Evolutionary conservation across 257 asterid genomes (phyloP), one percentile per base, ranked within the genome.

Genomic region (Gentiana macrophylla): DNA sequence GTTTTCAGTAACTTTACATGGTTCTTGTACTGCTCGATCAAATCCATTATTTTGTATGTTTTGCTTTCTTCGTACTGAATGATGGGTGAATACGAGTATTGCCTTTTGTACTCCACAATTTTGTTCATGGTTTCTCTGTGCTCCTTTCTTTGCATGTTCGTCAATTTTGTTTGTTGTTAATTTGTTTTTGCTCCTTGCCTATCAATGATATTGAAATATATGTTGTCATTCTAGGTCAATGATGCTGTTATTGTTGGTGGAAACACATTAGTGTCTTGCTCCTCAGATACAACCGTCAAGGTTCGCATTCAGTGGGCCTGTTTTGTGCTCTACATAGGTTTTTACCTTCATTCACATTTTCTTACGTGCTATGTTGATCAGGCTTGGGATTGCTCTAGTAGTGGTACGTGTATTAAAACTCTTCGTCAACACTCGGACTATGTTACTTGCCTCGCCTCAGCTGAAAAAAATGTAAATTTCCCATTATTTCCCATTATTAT

Each of bases 281-380:
- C 98, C 65, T 87, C 98, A 33, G 98, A 91, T 74, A 77, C 94
- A 63, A 87, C 97, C 48, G 94, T 91, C 70, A 91, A 91, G 96
- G 98, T 87, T 59, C 62, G 71, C 62, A 64, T 35, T 24, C 55
- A 24, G 8, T 48, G 36, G 13, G 61, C 37, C 9, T 32, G n/a
- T 56, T 41, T 56, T 47, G 61, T 47, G 44, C 37, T 35, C 24
- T 24, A 0, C 24, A 24, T 24, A 41, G 51, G 65, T 49, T 35
- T 50, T 15, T 35, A 35, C 12, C 50, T 64, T 45, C 64, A 13
- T 51, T 51, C 61, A 45, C 51, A 53, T 52, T 62, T 33, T 68
- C 52, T 49, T 64, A 55, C 8, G 59, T 70, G 24, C 54, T 55
- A 45, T 46, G 68, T 49, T 68, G 68, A 33, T 67, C 72, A 91